phyloP scores from a whole-genome alignment of 768 basidiomycete species.

The Boletus sp. region DNA sequence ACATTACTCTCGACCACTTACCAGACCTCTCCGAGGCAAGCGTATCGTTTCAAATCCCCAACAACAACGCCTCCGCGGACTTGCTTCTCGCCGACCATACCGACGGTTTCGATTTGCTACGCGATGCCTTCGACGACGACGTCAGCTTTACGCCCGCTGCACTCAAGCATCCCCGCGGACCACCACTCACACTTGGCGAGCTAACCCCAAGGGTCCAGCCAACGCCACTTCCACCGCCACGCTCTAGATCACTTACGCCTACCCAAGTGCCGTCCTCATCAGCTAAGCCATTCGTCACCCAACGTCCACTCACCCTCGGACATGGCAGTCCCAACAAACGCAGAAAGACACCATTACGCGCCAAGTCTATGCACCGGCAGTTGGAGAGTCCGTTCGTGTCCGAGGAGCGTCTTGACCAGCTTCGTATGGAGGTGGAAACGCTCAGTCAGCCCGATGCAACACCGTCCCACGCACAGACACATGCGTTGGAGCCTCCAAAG shows the following conservation, averaged over 20 bases:
- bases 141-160: slow-evolving; percentile 39
- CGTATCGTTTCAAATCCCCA: slow-evolving; percentile 51
- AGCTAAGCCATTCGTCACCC: slow-evolving; percentile 16
- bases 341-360: slow-evolving; percentile 3
- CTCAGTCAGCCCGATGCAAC: slow-evolving; percentile 12
- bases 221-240: not conserved
- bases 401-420: slow-evolving; percentile 26
- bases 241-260: slow-evolving; percentile 14
- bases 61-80: slow-evolving; percentile 31
- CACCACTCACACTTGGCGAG: slow-evolving; percentile 38
- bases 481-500: not conserved
- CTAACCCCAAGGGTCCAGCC: slow-evolving; percentile 38
- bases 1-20: slow-evolving; percentile 51
- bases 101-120: slow-evolving; percentile 41
- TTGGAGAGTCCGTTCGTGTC: slow-evolving; percentile 17
- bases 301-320: slow-evolving; percentile 10
- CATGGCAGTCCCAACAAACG: slow-evolving; percentile 15
- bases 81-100: slow-evolving; percentile 42
- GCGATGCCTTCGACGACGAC: slow-evolving; percentile 25
- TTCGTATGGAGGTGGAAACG: slow-evolving; percentile 18
- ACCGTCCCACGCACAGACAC: slow-evolving; percentile 3
- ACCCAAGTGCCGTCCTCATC: slow-evolving; percentile 3
- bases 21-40: slow-evolving; percentile 50
- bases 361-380: not conserved
- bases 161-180: slow-evolving; percentile 26